phyloP scores from a whole-genome alignment of 1,139 yeast genomes.

The Hanseniaspora gamundiae region DNA sequence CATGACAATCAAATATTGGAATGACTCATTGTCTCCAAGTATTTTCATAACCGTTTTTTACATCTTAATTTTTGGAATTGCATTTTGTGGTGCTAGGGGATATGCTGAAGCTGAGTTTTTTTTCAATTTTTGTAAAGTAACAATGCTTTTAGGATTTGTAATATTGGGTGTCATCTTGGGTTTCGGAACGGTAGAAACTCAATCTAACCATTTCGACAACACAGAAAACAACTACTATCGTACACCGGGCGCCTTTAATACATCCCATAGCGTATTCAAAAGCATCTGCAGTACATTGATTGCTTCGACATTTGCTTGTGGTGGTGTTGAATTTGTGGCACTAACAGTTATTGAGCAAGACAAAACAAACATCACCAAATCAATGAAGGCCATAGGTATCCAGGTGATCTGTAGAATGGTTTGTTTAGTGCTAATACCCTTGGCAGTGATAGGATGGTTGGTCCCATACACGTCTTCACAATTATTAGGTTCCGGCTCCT shows the following conservation, averaged over 20 bases:
- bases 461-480: constrained; percentile 50
- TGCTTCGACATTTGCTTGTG: constrained; percentile 72
- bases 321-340: constrained; percentile 74
- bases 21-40: constrained; percentile 37
- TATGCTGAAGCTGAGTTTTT: constrained; percentile 57
- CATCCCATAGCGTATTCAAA: constrained; percentile 49
- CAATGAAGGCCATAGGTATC: constrained; percentile 43
- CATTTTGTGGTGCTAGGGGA: constrained; percentile 51
- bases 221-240: constrained; percentile 32
- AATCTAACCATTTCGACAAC: not conserved
- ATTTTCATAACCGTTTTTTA: constrained; percentile 49
- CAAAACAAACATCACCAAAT: constrained; percentile 58
- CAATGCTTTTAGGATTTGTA: constrained; percentile 46
- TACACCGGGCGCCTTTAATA: constrained; percentile 36
- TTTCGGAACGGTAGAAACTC: constrained; percentile 43
- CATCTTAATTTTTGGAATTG: constrained; percentile 34
- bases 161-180: constrained; percentile 44
- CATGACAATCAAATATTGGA: constrained; percentile 54
- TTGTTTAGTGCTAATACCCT: constrained; percentile 48
- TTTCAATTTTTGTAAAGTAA: constrained; percentile 42
- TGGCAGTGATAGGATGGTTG: constrained; percentile 49
- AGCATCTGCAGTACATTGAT: constrained; percentile 76
- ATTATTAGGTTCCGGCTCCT: constrained; percentile 36
- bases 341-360: constrained; percentile 75
- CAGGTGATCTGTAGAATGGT: constrained; percentile 65